phyloP scores from a whole-genome alignment of 495 filamentous ascomycete genomes.

The Haplographium delicatum region DNA sequence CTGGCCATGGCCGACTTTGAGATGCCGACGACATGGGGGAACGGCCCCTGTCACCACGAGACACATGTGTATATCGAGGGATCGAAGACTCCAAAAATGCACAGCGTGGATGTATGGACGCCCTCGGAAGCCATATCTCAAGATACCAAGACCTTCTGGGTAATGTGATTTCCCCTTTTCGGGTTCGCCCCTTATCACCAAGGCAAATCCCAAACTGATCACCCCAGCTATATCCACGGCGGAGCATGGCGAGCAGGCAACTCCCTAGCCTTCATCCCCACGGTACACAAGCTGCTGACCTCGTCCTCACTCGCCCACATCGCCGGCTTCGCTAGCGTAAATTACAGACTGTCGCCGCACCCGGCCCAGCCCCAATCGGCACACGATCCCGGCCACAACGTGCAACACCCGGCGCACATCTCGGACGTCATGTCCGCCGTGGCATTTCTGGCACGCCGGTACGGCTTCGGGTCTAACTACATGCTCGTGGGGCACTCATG shows the following conservation, averaged over 20 bases:
- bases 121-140: too few relatives aligned
- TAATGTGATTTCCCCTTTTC: too few relatives aligned
- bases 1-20: too few relatives aligned
- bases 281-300: constrained; percentile 37
- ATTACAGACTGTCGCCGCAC: constrained; percentile 71
- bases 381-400: constrained; percentile 21
- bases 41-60: too few relatives aligned
- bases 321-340: constrained; percentile 62
- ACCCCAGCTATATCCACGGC: constrained; percentile 76
- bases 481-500: constrained; percentile 72
- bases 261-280: constrained; percentile 45
- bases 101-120: too few relatives aligned
- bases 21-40: too few relatives aligned
- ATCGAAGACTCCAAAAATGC: too few relatives aligned
- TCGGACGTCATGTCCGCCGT: constrained; percentile 61
- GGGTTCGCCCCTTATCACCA: too few relatives aligned
- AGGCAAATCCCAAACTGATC: too few relatives aligned
- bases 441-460: constrained; percentile 49
- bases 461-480: constrained; percentile 45
- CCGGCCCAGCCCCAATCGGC: constrained; percentile 30
- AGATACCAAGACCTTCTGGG: too few relatives aligned
- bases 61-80: too few relatives aligned
- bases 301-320: constrained; percentile 36
- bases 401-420: constrained; percentile 69
- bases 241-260: constrained; percentile 83